Percentiles rank a stretch among this genome's conserved stretches.
phyloP scores from a whole-genome alignment of 345 rosid species.

The Linum lewisii region DNA sequence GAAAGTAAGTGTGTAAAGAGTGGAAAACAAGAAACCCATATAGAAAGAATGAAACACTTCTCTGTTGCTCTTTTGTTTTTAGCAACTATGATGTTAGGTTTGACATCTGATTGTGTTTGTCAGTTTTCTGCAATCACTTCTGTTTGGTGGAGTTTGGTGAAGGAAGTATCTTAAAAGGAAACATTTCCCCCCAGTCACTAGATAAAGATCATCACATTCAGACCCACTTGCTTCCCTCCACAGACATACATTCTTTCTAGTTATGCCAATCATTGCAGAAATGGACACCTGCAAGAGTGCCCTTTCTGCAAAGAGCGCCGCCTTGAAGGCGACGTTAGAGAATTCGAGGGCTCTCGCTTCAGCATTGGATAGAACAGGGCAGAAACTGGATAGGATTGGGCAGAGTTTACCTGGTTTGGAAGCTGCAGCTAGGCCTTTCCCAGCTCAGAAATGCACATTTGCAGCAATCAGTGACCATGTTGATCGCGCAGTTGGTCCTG shows the following conservation, averaged over 20 bases:
- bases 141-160: background rate
- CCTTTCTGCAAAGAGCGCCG: conserved; percentile 31
- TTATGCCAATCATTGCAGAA: conserved; percentile 26
- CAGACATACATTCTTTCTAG: background rate
- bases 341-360: conserved; percentile 42
- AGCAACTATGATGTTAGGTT: background rate
- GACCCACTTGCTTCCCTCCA: background rate
- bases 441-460: conserved; percentile 26
- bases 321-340: conserved; percentile 44
- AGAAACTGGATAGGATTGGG: conserved; percentile 30
- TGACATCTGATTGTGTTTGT: background rate
- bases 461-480: conserved; percentile 40
- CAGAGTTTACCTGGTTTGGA: conserved; percentile 32
- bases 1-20: conserved; percentile 1
- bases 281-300: conserved; percentile 28
- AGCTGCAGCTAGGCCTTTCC: conserved; percentile 23
- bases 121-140: background rate
- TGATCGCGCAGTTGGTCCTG: conserved; percentile 43
- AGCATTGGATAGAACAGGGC: conserved; percentile 30
- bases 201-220: background rate
- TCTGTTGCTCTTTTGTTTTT: background rate
- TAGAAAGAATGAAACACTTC: background rate
- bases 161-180: background rate
- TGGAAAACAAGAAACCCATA: background rate
- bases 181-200: background rate